Evolutionary conservation across 371 early-diverging fungal species (phyloP), one percentile per base, ranked within the genome.

Genomic region (Rhizopus arrhizus): DNA sequence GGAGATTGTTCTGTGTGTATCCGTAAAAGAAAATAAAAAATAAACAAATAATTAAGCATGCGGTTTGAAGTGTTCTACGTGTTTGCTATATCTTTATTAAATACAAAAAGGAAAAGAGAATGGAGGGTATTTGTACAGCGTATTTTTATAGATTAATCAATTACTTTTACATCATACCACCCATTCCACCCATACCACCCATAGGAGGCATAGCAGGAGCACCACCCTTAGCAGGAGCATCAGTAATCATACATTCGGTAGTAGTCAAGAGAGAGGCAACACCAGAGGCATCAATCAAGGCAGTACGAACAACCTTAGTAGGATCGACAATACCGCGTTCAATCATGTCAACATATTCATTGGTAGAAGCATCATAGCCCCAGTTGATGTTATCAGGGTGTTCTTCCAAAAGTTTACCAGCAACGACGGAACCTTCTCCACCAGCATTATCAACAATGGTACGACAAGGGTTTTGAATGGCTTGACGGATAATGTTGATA

Each of bases 361-460:
- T 91, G 56, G 74, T 89, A 45, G 95, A 79, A 56, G 98, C 96
- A 80, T 98, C 93, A 72, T 89, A 98, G 64, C 98, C 96, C 69
- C 75, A 91, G 87, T 92, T 91, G 83, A 95, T 90, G 81, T 90
- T 84, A 13, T 78, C 81, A 51, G 70, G 72, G 46, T 85, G 70
- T 16, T 87, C 72, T 66, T 95, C 95, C 58, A 97, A 79, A 15
- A 95, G 73, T 78, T 95, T 92, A 66, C 97, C 97, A 62, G 93
- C 95, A 58, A 97, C 90, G 50, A 97, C 96, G 34, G 96, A 85
- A 56, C 98, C 98, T 78, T 96, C 96, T 53, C 87, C 91, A 54
- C 98, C 98, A 61, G 98, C 97, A 77, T 98, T 98, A 65, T 95
- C 88, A 58, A 94, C 93, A 71, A 98, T 98, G 48, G 91, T 95